Base-by-base conservation (phyloP, 2,329 filamentous ascomycete genomes). In the Aspergillus chevalieri region DNA sequence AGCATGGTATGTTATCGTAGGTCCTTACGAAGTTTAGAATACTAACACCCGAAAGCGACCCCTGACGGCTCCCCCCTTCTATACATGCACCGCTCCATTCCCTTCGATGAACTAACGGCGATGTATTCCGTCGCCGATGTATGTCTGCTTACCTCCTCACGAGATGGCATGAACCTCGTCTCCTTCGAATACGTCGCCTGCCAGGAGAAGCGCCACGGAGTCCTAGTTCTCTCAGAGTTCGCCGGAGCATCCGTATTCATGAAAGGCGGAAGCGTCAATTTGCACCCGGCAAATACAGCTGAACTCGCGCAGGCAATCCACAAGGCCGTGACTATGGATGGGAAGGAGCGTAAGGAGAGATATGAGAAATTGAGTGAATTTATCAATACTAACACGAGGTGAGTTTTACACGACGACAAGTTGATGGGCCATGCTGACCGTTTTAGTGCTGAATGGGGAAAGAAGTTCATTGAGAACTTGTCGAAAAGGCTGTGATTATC, bases 81-180 rank as follows among this genome's bases (percentile, higher is more conserved):
- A 69, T 96, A 95, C 74, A 84, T 97, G 61, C 90, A 97, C 73
- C 90, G 94, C 70, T 93, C 87, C 2, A 86, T 96, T 57, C 80
- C 81, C n/a, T 95, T 96, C 61, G 88, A 94, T 52, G 91, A 96
- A 71, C 81, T 97, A 33, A 89, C 90, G n/a, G 89, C 90, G 0
- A 78, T 97, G 5, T 97, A 97, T 66, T 87, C 88, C 17, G 82
- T 92, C 15, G 89, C 88, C 2, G 91, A 95, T 64, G 86, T 87
- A 44, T 95, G 90, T 65, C 78, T 96, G 4, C 89, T 94, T 38
- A 92, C 86, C 3, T 95, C 87, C 0, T 95, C 87, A 4, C 85
- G 92, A 41, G 92, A 97, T 64, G 92, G 92, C 62, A 96, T 97
- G 91, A 97, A 97, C 68, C 80, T 97, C 12, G 92, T 97, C 17